Base-by-base conservation (phyloP, 495 filamentous ascomycete species). In the Penicillium bialowiezense region DNA sequence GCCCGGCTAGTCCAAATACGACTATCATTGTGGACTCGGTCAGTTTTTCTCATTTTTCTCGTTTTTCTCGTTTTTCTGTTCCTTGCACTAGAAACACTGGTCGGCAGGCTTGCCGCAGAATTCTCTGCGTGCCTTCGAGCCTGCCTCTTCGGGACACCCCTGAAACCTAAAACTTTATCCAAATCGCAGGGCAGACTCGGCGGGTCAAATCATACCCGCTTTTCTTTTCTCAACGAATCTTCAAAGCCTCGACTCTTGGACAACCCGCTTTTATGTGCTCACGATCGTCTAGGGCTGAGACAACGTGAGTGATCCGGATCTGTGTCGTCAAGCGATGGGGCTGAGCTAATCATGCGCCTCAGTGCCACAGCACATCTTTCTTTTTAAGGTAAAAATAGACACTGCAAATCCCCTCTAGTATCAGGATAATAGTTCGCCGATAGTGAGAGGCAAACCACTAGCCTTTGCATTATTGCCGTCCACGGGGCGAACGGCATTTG, bases 281-380 rank as follows among this genome's bases (percentile, higher is more conserved):
- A 43, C 23, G 50, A 56, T 56, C 47, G 35, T 15, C 52, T 54
- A 54, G 50, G 56, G 59, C 56, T 56, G 53, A 58, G 37, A 17
- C 37, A 9, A 29, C 15, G n/a, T 6, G 13, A 9, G 20, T 9
- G 23, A 7, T 10, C 5, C 3, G 23, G 31, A 34, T 44, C 24
- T 28, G 19, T 1, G 37, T 26, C 39, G 24, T 47, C 37, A 26
- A 32, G n/a, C 18, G 34, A 34, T 19, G 57, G 55, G 56, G 60
- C 60, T 57, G 45, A 53, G 57, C 34, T 38, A 23, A 40, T 37
- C 10, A 13, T 45, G 33, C 44, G 34, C 34, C 45, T 40, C 45
- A 31, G 7, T 38, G 20, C 19, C 35, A 19, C 15, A n/a, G 14
- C 9, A 15, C 18, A 23, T 20, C 10, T 8, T 28, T 15, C n/a